phyloP scores from a whole-genome alignment of 164 flowering plant species.

The Stephania yunnanensis region DNA sequence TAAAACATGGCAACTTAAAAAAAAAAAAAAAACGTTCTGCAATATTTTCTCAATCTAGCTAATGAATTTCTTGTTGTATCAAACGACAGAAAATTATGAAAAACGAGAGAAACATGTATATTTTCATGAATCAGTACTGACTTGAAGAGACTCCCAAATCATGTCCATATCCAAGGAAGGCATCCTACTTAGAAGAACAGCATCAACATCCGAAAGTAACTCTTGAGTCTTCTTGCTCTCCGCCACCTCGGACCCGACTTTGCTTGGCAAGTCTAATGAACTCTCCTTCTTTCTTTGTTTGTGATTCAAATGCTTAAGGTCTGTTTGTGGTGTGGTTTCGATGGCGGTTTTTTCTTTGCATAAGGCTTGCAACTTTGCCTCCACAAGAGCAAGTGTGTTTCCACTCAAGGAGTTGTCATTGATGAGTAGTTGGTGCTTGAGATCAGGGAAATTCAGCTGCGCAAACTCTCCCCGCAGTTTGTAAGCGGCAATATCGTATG shows the following conservation, averaged over 20 bases:
- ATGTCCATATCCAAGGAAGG: conserved; percentile 78
- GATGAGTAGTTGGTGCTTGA: conserved; percentile 47
- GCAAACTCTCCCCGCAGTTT: conserved; percentile 78
- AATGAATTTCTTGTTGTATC: neutral
- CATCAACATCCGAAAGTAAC: conserved; percentile 29
- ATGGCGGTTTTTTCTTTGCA: conserved; percentile 22
- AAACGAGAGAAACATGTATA: neutral
- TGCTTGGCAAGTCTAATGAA: conserved; percentile 25
- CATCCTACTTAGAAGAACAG: conserved; percentile 61
- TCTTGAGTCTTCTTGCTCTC: conserved; percentile 31
- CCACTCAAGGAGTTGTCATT: conserved; percentile 38
- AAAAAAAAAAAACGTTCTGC: neutral
- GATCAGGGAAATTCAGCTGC: conserved; percentile 76
- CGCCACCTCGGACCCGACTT: conserved; percentile 18
- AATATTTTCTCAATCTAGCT: neutral
- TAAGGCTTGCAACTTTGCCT: conserved; percentile 60
- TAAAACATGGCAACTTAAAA: neutral
- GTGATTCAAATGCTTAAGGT: conserved; percentile 2
- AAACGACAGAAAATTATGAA: neutral
- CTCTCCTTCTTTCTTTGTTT: conserved; percentile 21
- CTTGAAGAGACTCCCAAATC: conserved; percentile 64
- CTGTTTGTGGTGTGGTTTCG: conserved; percentile 2
- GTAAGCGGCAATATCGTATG: conserved; percentile 89
- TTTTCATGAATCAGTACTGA: conserved; percentile 32
- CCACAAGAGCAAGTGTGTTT: conserved; percentile 55